A percentile compares a stretch with the other conserved stretches of the same genome.
Evolutionary conservation across 73 alveolate species (phyloP).

Genomic region (Urostyla sp.): DNA sequence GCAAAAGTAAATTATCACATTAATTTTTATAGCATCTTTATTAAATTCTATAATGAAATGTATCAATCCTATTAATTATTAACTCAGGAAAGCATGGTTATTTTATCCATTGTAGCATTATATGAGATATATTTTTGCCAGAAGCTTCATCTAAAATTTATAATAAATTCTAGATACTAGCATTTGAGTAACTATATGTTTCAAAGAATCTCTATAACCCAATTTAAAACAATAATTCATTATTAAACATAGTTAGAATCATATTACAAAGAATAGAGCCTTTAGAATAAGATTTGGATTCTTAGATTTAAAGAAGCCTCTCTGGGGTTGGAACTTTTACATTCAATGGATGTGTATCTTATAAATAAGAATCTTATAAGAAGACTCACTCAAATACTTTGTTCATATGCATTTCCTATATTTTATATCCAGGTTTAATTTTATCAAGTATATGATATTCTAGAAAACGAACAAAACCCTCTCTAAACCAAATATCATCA

Average conservation of each 20-base stretch:
- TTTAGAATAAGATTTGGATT: conserved; percentile 76
- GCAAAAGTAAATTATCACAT: conserved; percentile 7
- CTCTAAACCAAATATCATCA: conserved; percentile 90
- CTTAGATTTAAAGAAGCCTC: conserved; percentile 64
- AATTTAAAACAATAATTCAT: conserved; percentile 29
- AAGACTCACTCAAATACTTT: conserved; percentile 39
- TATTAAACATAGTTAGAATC: conserved; percentile 60
- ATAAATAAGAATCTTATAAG: conserved; percentile 40
- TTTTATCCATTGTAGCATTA: conserved; percentile 32
- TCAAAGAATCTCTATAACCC: conserved; percentile 61
- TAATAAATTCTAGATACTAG: conserved; percentile 78
- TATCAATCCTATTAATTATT: not conserved
- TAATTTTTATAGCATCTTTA: not conserved
- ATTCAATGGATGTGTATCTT: conserved; percentile 60
- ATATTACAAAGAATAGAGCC: conserved; percentile 74
- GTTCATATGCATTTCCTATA: conserved; percentile 62
- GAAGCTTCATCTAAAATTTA: conserved; percentile 73
- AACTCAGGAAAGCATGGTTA: conserved; percentile 56
- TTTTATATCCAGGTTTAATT: conserved; percentile 63
- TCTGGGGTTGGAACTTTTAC: conserved; percentile 49
- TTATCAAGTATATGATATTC: conserved; percentile 64
- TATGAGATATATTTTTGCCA: conserved; percentile 42
- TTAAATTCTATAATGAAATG: not conserved
- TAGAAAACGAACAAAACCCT: conserved; percentile 82
- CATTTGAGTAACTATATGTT: conserved; percentile 69